Percentiles rank a stretch among this genome's conserved stretches.
Conservation (phyloP, 2,329 filamentous ascomycete genomes). For the Atkinsonella texensis region DNA sequence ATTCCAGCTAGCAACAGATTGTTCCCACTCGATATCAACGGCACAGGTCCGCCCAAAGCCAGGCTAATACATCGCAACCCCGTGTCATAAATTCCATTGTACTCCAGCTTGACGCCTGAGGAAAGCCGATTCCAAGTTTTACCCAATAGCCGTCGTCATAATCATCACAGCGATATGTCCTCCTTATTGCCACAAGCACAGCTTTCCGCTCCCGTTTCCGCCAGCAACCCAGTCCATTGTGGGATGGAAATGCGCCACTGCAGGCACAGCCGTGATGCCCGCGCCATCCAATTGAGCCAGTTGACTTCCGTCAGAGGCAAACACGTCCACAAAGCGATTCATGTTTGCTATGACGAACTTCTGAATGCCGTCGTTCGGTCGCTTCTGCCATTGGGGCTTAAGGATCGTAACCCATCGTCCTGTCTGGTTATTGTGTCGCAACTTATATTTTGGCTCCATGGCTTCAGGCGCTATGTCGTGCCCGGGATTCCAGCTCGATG, state of each 20-base stretch:
- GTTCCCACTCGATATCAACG: background rate
- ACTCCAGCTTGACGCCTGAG: background rate
- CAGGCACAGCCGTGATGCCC: slow-evolving; percentile 86
- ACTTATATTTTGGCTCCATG: slow-evolving; percentile 56
- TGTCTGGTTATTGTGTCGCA: slow-evolving; percentile 91
- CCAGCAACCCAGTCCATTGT: slow-evolving; percentile 84
- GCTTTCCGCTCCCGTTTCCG: slow-evolving; percentile 81
- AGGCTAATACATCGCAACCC: background rate
- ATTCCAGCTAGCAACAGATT: background rate
- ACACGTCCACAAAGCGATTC: slow-evolving; percentile 94
- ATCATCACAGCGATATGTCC: background rate
- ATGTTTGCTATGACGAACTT: slow-evolving; percentile 93
- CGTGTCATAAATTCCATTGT: background rate
- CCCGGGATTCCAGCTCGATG: slow-evolving; percentile 45
- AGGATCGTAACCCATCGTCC: slow-evolving; percentile 81
- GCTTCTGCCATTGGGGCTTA: slow-evolving; percentile 79
- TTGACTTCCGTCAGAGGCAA: slow-evolving; percentile 69
- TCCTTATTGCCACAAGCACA: slow-evolving; percentile 73
- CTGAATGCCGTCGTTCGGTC: slow-evolving; percentile 65
- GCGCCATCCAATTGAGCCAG: slow-evolving; percentile 80
- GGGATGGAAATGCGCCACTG: slow-evolving; percentile 83
- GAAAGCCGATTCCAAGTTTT: background rate
- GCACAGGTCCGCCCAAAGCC: background rate
- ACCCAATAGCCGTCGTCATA: background rate
- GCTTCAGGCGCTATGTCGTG: slow-evolving; percentile 44